Base-by-base conservation (phyloP, 768 basidiomycete genomes). In the Mycena crocata region DNA sequence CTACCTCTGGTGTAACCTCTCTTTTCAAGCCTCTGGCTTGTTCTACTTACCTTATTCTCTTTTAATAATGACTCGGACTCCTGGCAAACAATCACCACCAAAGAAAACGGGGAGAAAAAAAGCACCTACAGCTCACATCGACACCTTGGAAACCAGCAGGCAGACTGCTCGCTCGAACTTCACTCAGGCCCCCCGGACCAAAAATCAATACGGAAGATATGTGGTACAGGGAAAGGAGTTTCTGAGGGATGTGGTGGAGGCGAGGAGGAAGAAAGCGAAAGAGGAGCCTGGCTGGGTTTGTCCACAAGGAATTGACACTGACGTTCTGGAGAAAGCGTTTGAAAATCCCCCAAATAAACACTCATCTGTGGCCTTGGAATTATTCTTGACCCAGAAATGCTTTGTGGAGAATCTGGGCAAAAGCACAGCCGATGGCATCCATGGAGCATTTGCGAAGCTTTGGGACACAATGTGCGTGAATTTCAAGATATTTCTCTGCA, bases 381-480 rank as follows among this genome's bases (percentile, higher is more conserved):
- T 73, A 5, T 79, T 72, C 49, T 52, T 80, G 2, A 71, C 73
- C 1, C 72, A 77, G 42, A 80, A 81, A 60, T 79, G 79, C 51
- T 67, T 79, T 21, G 66, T 54, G 0, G 74, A 81, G 31, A 61
- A 68, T 13, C 45, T 35, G 2, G 66, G 66, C 2, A 23, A 42
- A 17, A 63, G 64, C 23, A 77, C 76, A 0, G 74, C 71, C 19
- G 64, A 71, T 15, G 70, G 72, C 5, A 76, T 77, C 42, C 72
- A 77, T 17, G 71, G 69, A 17, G 78, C 74, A 14, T 78, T 75
- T 48, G 70, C 73, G 23, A 51, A 71, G 19, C 65, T 69, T 24
- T 79, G 77, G 77, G 76, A 78, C 57, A 64, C 71, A 28, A 68
- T 75, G 76, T 79, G 30, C 45, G 78, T 73, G 0, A 26, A 5